phyloP scores from a whole-genome alignment of 1,284 basidiomycete genomes.

The Phellopilus nigrolimitatus region DNA sequence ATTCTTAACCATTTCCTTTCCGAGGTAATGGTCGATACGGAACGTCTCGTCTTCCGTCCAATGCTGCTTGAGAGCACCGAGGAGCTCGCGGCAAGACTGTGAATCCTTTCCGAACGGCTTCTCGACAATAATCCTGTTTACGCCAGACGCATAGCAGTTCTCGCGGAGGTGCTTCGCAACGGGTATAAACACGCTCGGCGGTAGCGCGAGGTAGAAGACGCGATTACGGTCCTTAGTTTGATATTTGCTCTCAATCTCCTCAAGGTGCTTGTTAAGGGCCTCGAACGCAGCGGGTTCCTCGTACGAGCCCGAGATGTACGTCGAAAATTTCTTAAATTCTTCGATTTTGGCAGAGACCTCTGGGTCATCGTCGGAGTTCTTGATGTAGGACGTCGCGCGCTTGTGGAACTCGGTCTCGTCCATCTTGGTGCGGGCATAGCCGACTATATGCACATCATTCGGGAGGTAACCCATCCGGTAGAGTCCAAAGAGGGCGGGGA shows the following conservation, averaged over 20 bases:
- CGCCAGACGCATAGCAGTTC: slow-evolving; percentile 73
- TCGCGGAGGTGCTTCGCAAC: slow-evolving; percentile 81
- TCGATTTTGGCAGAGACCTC: slow-evolving; percentile 60
- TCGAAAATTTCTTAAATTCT: slow-evolving; percentile 74
- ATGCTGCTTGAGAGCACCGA: slow-evolving; percentile 74
- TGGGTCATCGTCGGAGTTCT: slow-evolving; percentile 62
- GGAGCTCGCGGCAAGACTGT: slow-evolving; percentile 78
- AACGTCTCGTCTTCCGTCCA: slow-evolving; percentile 96
- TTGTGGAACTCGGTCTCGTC: slow-evolving; percentile 80
- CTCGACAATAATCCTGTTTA: slow-evolving; percentile 92
- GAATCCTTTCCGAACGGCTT: slow-evolving; percentile 97
- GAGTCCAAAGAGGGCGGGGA: slow-evolving; percentile 89
- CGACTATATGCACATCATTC: slow-evolving; percentile 80
- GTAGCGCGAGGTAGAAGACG: slow-evolving; percentile 91
- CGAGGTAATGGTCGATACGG: slow-evolving; percentile 97
- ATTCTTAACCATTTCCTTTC: slow-evolving; percentile 99
- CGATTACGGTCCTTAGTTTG: slow-evolving; percentile 65
- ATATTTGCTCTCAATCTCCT: slow-evolving; percentile 73
- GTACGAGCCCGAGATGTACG: slow-evolving; percentile 85
- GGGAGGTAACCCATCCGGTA: slow-evolving; percentile 80
- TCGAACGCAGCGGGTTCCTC: slow-evolving; percentile 79
- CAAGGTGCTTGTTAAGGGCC: slow-evolving; percentile 69
- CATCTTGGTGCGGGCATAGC: slow-evolving; percentile 96
- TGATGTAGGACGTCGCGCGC: slow-evolving; percentile 80
- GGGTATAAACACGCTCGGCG: slow-evolving; percentile 88